Base-by-base conservation (phyloP, 768 basidiomycete species). In the Calocera cornea region DNA sequence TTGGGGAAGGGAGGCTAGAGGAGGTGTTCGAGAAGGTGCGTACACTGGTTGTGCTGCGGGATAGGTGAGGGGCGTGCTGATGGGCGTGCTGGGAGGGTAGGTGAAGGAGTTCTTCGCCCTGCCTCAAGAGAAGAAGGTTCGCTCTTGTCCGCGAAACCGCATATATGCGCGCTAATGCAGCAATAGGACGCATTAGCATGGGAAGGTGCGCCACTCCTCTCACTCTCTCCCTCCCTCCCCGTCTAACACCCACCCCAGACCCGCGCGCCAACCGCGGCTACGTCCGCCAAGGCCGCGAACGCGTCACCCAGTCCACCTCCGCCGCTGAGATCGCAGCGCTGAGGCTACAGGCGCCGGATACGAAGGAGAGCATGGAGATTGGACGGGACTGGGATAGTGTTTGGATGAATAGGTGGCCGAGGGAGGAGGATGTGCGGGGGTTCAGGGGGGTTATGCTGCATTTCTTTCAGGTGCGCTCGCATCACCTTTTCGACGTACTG, bases 331-430 rank as follows among this genome's bases (percentile, higher is more conserved):
- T 94, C 71, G 87, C 86, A 50, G 75, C 80, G 49, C 78, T 93
- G 24, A 85, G 92, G n/a, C 79, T 78, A 68, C 85, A 84, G 68
- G 85, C 91, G 0, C 91, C 92, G 0, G 91, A 92, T 73, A 85
- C 77, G 77, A 91, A 92, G 76, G 91, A 94, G 75, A 80, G 85
- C 8, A 91, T 94, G 86, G 92, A 95, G 75, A 92, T 95, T 50
- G 91, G 92, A 34, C 82, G 88, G 29, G 90, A 95, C 68, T 88
- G 87, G 85, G 90, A 89, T 17, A 29, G 67, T 1, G 33, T 34
- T 19, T 74, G 68, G 70, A 68, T 69, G 74, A 95, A 95, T 74
- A 81, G 82, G 70, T 94, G 92, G 92, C 91, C 89, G 2, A 76
- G 78, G 47, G 85, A 89, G 72, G 72, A 69, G 1, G 81, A 85